phyloP scores from a whole-genome alignment of 306 rosid genomes.

The Medicago arabica region DNA sequence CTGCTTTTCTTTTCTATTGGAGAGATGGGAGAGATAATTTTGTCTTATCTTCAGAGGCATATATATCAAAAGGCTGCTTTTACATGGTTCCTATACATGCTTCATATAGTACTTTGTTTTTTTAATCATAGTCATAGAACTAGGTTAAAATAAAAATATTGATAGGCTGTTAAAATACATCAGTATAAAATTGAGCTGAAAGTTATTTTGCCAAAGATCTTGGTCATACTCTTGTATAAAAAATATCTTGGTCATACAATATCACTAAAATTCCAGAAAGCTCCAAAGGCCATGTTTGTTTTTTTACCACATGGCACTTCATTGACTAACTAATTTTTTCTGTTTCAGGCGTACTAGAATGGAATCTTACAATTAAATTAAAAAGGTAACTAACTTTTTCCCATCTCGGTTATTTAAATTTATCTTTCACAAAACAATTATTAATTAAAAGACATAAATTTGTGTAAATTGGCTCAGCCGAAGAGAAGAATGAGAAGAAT shows the following conservation, averaged over 20 bases:
- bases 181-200: constrained; percentile 7
- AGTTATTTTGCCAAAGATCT: constrained; percentile 4
- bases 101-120: background rate
- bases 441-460: constrained; percentile 3
- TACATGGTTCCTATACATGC: constrained; percentile 8
- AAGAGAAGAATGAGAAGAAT: constrained; percentile 62
- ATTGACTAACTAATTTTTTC: constrained; percentile 42
- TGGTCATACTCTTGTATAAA: background rate
- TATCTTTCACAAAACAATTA: background rate
- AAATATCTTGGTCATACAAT: background rate
- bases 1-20: background rate
- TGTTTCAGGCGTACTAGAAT: constrained; percentile 36
- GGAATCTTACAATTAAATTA: constrained; percentile 43
- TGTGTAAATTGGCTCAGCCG: constrained; percentile 22
- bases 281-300: constrained; percentile 29
- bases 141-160: background rate
- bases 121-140: background rate
- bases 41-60: background rate
- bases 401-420: constrained; percentile 20
- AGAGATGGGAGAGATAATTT: background rate
- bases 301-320: constrained; percentile 32
- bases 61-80: background rate
- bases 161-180: background rate
- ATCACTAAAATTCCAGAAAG: constrained; percentile 25
- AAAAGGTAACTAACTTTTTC: constrained; percentile 43